Base-by-base conservation (phyloP, 805 yeast genomes). In the Millerozyma acaciae region DNA sequence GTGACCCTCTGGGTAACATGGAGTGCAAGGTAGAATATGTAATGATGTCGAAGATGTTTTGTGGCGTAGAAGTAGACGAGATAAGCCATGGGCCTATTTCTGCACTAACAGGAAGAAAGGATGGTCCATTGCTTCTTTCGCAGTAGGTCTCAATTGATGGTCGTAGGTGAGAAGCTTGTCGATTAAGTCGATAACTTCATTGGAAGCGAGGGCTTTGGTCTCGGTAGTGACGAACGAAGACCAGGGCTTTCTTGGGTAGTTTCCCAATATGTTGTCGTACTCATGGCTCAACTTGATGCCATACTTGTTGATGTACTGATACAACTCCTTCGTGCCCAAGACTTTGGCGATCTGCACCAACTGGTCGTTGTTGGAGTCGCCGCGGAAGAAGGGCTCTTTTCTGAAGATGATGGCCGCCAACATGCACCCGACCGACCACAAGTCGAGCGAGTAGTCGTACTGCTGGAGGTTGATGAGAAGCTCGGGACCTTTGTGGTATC, bases 351-450 rank as follows among this genome's bases (percentile, higher is more conserved):
- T 87, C 57, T 86, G 89, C 16, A 88, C 95, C 50, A 88, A 65
- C 62, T 88, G 96, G 62, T 88, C 96, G 25, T 88, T 84, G 57
- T 88, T 88, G 14, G 94, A 83, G 41, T 84, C 80, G 14, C 96
- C 96, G 55, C 85, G 90, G 73, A 88, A 88, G 44, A 88, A 84
- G 8, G 96, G 96, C 51, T 88, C 96, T 52, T 80, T 84, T 52
- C 82, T 84, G 65, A 87, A 86, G 21, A 86, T 79, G 57, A 88
- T 84, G 8, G 93, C 80, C 7, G 95, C 96, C 31, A 88, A 65
- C 86, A 85, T 86, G 38, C 95, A 89, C 10, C 96, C 96, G 42
- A 76, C 80, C 8, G 94, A 81, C 96, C 96, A 88, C 48, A 88
- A 57, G 57, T 88, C 96, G 37, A 88, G 68, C 8, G 93, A 82